Base-by-base conservation (phyloP, 306 rosid species). In the Pachyrhizus erosus region DNA sequence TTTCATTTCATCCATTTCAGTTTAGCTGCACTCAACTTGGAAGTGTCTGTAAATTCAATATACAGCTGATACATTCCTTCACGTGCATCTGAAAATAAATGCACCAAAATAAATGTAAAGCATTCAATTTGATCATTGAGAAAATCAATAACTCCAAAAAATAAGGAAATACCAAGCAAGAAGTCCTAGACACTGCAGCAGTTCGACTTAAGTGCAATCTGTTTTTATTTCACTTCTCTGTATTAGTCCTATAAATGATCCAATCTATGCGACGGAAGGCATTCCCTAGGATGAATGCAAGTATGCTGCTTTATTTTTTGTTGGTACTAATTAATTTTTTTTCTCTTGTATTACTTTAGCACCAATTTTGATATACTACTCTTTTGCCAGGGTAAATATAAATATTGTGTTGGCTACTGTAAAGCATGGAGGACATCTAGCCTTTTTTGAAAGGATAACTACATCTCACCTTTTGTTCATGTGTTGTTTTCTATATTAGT, bases 241-340 rank as follows among this genome's bases (percentile, higher is more conserved):
- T 75, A 82, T 93, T 74, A 90, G 81, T 91, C 93, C 94, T 83
- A 86, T 91, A 84, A 97, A 94, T 80, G 98, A 94, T 86, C 98
- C 98, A 70, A 75, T 94, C 62, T 94, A 97, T 87, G 90, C 97
- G 39, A 91, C 80, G 78, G 98, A 94, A 89, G 97, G 94, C 87
- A 91, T 94, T 88, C 98, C 97, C 21, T 91, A 93, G 98, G 97
- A 94, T 84, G 98, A 94, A 91, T 94, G 98, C 94, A 94, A 94
- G 98, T 91, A 64, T 3, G 82, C 80, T 68, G 73, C 84, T 87
- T 37, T 73, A 34, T 61, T 75, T 21, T 72, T 13, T 43, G 52
- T 57, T 21, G 15, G 24, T 62, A 65, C 40, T 14, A 18, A 58
- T 45, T 84, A 45, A 24, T 80, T 78, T 69, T 10, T 31, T 7